Conservation (phyloP, 2,329 filamentous ascomycete species). For the Cytospora paraplurivora region DNA sequence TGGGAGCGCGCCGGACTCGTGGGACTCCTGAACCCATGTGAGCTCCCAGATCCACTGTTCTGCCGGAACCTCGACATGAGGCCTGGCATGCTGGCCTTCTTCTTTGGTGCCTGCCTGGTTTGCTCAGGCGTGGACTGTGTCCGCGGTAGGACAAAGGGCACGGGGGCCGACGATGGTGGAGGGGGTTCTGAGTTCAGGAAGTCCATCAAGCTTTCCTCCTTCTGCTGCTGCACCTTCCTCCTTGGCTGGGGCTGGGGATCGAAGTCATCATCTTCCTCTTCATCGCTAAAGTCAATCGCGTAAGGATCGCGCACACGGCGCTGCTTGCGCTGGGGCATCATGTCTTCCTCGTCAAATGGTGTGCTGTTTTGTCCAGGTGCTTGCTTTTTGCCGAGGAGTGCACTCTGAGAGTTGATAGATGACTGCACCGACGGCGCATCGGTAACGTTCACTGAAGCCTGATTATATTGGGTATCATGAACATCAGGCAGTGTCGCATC, state of each 20-base stretch:
- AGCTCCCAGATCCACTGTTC: constrained; percentile 40
- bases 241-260: constrained; percentile 46
- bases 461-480: constrained; percentile 58
- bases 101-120: constrained; percentile 45
- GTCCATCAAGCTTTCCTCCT: constrained; percentile 72
- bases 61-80: constrained; percentile 61
- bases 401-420: constrained; percentile 74
- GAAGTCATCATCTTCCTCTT: constrained; percentile 60
- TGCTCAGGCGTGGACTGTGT: constrained; percentile 39
- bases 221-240: constrained; percentile 46
- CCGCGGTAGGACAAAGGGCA: constrained; percentile 40
- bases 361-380: constrained; percentile 35
- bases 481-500: constrained; percentile 60
- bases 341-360: constrained; percentile 50
- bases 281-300: constrained; percentile 81
- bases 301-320: constrained; percentile 85
- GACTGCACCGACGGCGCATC: constrained; percentile 62
- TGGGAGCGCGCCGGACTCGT: constrained; percentile 31
- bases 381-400: constrained; percentile 54
- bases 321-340: constrained; percentile 72
- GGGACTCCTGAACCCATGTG: constrained; percentile 35
- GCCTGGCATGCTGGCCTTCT: constrained; percentile 65
- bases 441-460: constrained; percentile 57
- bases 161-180: constrained; percentile 52
- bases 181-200: constrained; percentile 72